These are phyloP conservation scores for Diaporthe sp. DNA, from an alignment of 2,329 filamentous ascomycete genomes.

Conservation along the genomic window DNA sequence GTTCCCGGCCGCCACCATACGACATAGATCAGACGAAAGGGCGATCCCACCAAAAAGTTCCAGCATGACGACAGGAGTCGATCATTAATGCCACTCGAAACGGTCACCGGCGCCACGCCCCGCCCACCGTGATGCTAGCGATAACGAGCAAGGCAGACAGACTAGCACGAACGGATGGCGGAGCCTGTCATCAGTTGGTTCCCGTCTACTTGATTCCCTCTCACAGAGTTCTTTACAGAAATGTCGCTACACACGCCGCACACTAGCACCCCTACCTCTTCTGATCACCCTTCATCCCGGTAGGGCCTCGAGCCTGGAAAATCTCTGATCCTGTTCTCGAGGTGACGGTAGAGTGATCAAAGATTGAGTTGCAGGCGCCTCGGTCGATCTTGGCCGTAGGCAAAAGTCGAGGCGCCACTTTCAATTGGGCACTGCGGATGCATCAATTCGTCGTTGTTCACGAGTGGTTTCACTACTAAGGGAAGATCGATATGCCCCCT, in stretches of 20 bases:
- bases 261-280: neutral
- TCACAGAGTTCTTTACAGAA: neutral
- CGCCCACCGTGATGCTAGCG: neutral
- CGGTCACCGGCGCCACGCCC: neutral
- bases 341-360: neutral
- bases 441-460: neutral
- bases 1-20: neutral
- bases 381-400: neutral
- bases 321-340: neutral
- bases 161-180: slow-evolving; percentile 22
- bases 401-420: neutral
- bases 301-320: neutral
- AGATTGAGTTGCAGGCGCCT: neutral
- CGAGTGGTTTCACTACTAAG: neutral
- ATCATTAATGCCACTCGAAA: slow-evolving; percentile 26
- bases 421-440: neutral
- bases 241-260: neutral
- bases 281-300: neutral
- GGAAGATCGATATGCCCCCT: neutral
- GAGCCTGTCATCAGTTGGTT: slow-evolving; percentile 1
- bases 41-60: neutral
- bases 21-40: slow-evolving; percentile 1
- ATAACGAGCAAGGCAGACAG: neutral
- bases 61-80: slow-evolving; percentile 21
- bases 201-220: neutral